A percentile compares a stretch with the other conserved stretches of the same genome.
Conservation (phyloP, 257 asterid genomes). For the Nicotiana knightiana region DNA sequence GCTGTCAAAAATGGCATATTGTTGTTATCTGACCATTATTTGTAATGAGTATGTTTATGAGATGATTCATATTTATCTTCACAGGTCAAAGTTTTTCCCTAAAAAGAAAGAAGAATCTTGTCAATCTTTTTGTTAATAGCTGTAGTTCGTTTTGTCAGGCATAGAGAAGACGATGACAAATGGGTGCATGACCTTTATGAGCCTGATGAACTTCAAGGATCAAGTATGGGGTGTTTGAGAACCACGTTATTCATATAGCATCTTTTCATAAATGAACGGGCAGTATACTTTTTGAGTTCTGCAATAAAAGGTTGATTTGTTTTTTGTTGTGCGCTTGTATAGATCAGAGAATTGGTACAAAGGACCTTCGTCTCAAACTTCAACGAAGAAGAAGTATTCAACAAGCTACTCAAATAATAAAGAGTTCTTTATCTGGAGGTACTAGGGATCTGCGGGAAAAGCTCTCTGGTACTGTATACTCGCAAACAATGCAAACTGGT, state of each 20-base stretch:
- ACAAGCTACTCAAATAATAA: slow-evolving; percentile 42
- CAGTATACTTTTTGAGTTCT: background rate
- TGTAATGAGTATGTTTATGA: background rate
- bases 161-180: slow-evolving; percentile 74
- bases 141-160: slow-evolving; percentile 42
- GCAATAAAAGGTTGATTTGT: background rate
- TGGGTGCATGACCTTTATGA: slow-evolving; percentile 89
- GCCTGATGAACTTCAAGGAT: slow-evolving; percentile 34
- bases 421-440: slow-evolving; percentile 57
- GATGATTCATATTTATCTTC: background rate
- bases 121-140: background rate
- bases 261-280: background rate
- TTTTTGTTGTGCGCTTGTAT: slow-evolving; percentile 21
- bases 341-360: slow-evolving; percentile 60
- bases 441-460: slow-evolving; percentile 84
- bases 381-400: slow-evolving; percentile 55
- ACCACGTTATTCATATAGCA: slow-evolving; percentile 13
- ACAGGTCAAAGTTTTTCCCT: slow-evolving; percentile 11
- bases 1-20: background rate
- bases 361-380: slow-evolving; percentile 90
- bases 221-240: slow-evolving; percentile 39
- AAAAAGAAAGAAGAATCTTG: slow-evolving; percentile 12
- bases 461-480: slow-evolving; percentile 64
- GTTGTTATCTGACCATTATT: background rate
- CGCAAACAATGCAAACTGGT: slow-evolving; percentile 42